phyloP scores from a whole-genome alignment of 2,329 filamentous ascomycete genomes.

The Fusarium anthophilum region DNA sequence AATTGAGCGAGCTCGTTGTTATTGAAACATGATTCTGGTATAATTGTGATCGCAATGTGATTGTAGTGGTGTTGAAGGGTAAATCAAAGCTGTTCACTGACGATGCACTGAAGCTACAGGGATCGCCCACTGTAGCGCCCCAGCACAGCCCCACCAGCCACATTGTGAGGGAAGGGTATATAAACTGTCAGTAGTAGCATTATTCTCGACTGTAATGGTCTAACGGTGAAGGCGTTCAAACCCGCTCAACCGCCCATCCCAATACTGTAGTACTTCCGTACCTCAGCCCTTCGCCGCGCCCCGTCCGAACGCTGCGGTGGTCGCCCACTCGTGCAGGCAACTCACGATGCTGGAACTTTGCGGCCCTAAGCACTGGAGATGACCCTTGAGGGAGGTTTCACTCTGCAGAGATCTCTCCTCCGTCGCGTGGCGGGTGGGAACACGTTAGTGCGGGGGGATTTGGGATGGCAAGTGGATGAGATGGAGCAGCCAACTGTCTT shows the following conservation, averaged over 20 bases:
- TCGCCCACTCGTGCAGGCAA: conserved; percentile 72
- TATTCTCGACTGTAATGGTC: conserved; percentile 68
- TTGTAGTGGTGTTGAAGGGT: not conserved
- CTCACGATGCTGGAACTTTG: conserved; percentile 67
- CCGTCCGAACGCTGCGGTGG: conserved; percentile 75
- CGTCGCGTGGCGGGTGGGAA: conserved; percentile 76
- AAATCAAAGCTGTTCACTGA: not conserved
- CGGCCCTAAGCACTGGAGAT: conserved; percentile 74
- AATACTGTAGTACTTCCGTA: conserved; percentile 52
- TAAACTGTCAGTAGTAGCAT: conserved; percentile 17
- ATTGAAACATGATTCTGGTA: not conserved
- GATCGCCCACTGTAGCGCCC: not conserved
- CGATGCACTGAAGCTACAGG: not conserved
- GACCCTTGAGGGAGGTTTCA: conserved; percentile 76
- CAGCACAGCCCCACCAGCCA: not conserved
- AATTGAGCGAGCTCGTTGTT: not conserved
- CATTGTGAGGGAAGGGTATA: conserved; percentile 8
- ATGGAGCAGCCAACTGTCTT: conserved; percentile 64
- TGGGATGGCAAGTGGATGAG: conserved; percentile 62
- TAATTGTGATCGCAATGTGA: not conserved
- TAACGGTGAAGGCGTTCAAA: conserved; percentile 67
- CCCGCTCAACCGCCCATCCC: conserved; percentile 58
- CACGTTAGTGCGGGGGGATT: conserved; percentile 67
- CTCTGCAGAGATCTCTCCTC: conserved; percentile 77
- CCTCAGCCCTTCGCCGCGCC: conserved; percentile 66